A percentile compares a stretch with the other conserved stretches of the same genome.
These are phyloP conservation scores for Protomyces macrosporus DNA, from an alignment of 1,139 yeast genomes.

Conservation along the genomic window DNA sequence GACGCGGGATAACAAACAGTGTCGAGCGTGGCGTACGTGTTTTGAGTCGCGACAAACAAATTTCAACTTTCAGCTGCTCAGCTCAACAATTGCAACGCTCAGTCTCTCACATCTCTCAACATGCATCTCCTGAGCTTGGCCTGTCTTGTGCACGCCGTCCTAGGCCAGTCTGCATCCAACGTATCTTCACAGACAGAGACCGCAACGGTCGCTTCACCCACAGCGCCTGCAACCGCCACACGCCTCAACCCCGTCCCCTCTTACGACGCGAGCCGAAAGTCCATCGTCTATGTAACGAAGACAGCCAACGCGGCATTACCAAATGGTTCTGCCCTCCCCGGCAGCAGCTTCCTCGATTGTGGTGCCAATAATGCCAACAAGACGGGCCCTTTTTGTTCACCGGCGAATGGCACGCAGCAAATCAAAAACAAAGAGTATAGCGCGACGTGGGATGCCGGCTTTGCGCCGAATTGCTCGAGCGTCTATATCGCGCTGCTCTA, in stretches of 20 bases:
- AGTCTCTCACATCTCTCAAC: background rate
- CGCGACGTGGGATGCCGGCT: slow-evolving; percentile 13
- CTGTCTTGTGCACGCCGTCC: background rate
- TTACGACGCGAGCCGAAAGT: background rate
- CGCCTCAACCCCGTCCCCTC: background rate
- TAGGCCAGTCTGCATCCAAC: background rate
- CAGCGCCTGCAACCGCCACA: background rate
- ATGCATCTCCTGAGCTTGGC: background rate
- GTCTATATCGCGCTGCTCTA: slow-evolving; percentile 16
- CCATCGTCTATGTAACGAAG: background rate
- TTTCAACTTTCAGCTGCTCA: too few relatives aligned
- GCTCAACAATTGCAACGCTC: background rate
- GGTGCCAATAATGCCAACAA: slow-evolving; percentile 3
- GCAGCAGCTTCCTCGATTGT: slow-evolving; percentile 7
- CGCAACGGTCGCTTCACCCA: background rate
- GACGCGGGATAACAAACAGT: background rate
- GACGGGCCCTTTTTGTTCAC: slow-evolving; percentile 20
- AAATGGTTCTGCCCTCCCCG: background rate
- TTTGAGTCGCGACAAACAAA: too few relatives aligned
- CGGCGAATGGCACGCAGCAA: slow-evolving; percentile 20
- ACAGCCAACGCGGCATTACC: background rate
- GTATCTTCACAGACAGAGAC: background rate
- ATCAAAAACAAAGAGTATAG: slow-evolving; percentile 20
- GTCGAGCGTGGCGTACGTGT: too few relatives aligned
- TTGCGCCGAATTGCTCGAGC: slow-evolving; percentile 12